Percentiles rank a stretch among this genome's conserved stretches.
Evolutionary conservation across 345 rosid species (phyloP).

Genomic region (Salix purpurea): DNA sequence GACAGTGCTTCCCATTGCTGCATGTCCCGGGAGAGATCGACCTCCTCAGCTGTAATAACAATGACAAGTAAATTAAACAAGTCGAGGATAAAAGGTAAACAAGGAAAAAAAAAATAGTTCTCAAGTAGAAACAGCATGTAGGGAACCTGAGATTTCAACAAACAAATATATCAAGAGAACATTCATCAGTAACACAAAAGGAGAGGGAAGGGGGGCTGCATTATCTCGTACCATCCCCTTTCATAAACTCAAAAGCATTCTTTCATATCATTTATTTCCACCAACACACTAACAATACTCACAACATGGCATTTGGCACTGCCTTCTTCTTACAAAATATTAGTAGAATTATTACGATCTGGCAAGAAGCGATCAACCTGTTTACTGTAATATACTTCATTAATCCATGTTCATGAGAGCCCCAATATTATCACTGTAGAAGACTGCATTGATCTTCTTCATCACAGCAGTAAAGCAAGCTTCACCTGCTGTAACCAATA

Average conservation of each 20-base stretch:
- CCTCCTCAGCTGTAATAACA: conserved; percentile 75
- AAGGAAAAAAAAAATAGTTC: no score
- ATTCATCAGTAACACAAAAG: no score
- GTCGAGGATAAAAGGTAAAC: no score
- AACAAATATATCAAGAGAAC: no score
- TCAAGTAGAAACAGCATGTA: background rate
- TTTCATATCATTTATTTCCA: background rate
- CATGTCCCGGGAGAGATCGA: conserved; percentile 78
- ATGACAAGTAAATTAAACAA: background rate
- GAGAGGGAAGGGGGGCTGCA: background rate
- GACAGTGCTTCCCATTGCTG: conserved; percentile 69
- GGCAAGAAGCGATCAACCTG: background rate
- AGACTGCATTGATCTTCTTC: background rate
- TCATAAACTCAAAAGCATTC: background rate
- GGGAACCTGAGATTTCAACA: no score
- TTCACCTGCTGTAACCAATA: background rate
- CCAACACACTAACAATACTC: background rate
- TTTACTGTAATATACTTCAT: background rate
- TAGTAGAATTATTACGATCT: background rate
- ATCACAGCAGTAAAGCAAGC: background rate
- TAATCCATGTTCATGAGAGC: background rate
- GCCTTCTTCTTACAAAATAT: background rate
- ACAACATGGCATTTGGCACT: background rate
- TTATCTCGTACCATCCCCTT: background rate
- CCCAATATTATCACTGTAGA: background rate